These are phyloP conservation scores for Naegleria gruberi DNA, from an alignment of 208 protist genomes.

Conservation along the genomic window DNA sequence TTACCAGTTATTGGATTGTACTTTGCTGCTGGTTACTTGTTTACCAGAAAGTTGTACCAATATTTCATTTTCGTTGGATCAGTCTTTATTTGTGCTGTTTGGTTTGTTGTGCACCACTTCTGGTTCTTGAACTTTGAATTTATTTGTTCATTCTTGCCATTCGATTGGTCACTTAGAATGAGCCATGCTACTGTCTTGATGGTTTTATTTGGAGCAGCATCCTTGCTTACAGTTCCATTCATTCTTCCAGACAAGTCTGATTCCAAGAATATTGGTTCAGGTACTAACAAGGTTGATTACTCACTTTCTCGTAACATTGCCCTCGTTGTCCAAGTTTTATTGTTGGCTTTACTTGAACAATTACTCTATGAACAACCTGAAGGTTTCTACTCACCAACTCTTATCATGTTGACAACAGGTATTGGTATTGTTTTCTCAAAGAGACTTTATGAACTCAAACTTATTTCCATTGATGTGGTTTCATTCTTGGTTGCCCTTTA, in stretches of 20 bases:
- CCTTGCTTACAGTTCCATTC: not conserved
- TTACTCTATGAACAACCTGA: not conserved
- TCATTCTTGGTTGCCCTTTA: not conserved
- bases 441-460: not conserved
- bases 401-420: not conserved
- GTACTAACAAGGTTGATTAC: not conserved
- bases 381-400: not conserved
- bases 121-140: not conserved
- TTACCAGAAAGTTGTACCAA: not conserved
- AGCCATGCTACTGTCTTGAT: not conserved
- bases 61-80: not conserved
- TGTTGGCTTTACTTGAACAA: constrained; percentile 1
- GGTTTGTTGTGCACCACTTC: not conserved
- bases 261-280: not conserved
- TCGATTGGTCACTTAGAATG: not conserved
- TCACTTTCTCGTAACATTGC: not conserved
- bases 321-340: not conserved
- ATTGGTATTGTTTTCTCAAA: not conserved
- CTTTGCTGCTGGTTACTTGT: not conserved
- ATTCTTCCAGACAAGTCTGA: not conserved
- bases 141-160: not conserved
- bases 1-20: not conserved
- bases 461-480: not conserved
- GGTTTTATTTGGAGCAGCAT: not conserved
- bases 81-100: not conserved